Percentiles rank a stretch among this genome's conserved stretches.
phyloP scores from a whole-genome alignment of 441 rosid genomes.

The Adansonia grandidieri region DNA sequence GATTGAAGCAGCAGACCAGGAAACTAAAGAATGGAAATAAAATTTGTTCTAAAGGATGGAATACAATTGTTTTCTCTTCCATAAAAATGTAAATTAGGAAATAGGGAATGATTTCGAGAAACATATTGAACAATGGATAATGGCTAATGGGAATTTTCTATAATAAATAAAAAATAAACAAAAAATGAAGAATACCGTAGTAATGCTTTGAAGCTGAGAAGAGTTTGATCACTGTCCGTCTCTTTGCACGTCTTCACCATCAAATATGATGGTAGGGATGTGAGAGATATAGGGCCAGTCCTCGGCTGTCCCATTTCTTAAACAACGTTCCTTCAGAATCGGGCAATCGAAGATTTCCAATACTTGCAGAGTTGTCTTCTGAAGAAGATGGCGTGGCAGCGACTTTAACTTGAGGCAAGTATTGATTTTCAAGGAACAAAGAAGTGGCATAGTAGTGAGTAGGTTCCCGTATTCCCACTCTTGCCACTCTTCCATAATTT shows the following conservation, averaged over 20 bases:
- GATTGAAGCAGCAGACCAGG: too few species aligned
- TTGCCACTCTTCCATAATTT: not conserved
- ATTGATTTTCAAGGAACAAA: not conserved
- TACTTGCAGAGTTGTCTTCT: not conserved
- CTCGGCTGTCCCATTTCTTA: not conserved
- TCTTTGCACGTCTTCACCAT: not conserved
- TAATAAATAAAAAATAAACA: not conserved
- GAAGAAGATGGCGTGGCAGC: conserved; percentile 10
- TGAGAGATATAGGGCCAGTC: conserved; percentile 20
- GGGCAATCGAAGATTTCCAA: not conserved
- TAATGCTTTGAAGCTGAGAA: not conserved
- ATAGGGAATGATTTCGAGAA: not conserved
- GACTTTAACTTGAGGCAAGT: not conserved
- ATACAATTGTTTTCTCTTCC: too few species aligned
- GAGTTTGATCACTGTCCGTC: not conserved
- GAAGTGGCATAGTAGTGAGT: conserved; percentile 12
- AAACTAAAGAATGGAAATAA: too few species aligned
- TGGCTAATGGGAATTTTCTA: not conserved
- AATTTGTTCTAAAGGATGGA: too few species aligned
- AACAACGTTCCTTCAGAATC: not conserved
- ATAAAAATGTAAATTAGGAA: not conserved
- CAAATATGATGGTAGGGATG: not conserved
- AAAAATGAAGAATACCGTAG: not conserved
- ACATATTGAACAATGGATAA: not conserved
- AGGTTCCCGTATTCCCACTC: conserved; percentile 16